phyloP scores from a whole-genome alignment of 75 land plant genomes.

The Gnetum montanum region DNA sequence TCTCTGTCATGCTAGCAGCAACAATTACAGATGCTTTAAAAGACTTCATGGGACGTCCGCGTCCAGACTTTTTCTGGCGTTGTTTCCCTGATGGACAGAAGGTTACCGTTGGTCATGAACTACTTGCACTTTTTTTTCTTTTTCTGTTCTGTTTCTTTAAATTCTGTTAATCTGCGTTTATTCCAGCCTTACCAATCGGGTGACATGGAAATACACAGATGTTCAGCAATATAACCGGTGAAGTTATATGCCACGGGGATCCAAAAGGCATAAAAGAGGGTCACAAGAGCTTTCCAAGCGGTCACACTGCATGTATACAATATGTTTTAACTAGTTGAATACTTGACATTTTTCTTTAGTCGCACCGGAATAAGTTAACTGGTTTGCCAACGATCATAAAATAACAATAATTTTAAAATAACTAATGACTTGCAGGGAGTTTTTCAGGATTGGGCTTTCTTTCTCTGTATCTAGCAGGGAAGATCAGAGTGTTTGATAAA shows the following conservation, averaged over 20 bases:
- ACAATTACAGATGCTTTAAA: constrained; percentile 45
- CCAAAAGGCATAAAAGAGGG: constrained; percentile 67
- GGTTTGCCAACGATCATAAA: no score
- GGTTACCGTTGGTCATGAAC: constrained; percentile 10
- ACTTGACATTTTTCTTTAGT: no score
- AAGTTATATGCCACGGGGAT: constrained; percentile 57
- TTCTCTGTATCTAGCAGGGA: constrained; percentile 71
- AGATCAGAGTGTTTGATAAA: constrained; percentile 58
- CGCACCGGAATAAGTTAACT: no score
- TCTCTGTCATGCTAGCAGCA: constrained; percentile 41
- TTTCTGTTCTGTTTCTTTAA: not conserved
- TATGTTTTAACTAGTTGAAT: no score
- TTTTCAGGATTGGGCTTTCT: constrained; percentile 80
- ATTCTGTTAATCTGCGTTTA: no score
- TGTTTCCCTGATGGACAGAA: constrained; percentile 58
- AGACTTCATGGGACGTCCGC: constrained; percentile 56
- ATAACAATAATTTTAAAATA: no score
- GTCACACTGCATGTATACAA: constrained; percentile 50
- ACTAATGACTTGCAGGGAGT: constrained; percentile 75
- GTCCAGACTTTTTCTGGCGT: constrained; percentile 60
- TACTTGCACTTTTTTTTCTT: not conserved
- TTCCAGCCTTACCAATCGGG: no score
- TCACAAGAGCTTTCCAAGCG: constrained; percentile 81
- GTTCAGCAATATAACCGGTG: constrained; percentile 33
- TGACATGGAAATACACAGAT: constrained; percentile 26